Conservation (phyloP, 495 filamentous ascomycete species). For the Podospora pseudocomata region DNA sequence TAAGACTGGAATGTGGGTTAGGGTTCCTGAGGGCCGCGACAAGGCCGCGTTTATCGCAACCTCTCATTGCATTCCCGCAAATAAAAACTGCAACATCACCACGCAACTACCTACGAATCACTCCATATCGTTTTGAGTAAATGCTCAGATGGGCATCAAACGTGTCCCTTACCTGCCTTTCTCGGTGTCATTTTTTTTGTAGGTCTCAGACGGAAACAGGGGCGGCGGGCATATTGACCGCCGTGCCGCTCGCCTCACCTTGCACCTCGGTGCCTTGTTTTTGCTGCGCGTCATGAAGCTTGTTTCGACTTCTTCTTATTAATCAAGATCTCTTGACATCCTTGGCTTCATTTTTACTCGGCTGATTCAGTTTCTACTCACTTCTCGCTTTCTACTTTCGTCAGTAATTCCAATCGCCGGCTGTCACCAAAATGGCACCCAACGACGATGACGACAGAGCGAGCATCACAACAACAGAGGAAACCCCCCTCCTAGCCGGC, state of each 20-base stretch:
- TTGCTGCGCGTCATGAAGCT: neutral
- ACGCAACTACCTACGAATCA: neutral
- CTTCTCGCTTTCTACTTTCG: neutral
- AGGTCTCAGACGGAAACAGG: neutral
- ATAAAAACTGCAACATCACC: neutral
- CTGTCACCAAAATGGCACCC: neutral
- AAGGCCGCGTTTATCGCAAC: neutral
- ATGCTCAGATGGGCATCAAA: neutral
- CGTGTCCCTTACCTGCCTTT: neutral
- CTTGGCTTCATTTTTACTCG: neutral
- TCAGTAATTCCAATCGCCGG: neutral
- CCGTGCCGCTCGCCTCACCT: neutral
- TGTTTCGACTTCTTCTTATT: neutral
- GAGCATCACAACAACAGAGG: slow-evolving; percentile 7
- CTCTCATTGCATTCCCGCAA: neutral
- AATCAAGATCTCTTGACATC: neutral
- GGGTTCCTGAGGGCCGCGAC: neutral
- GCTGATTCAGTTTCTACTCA: neutral
- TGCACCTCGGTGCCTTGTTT: neutral
- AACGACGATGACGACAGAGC: neutral
- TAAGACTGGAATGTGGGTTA: neutral
- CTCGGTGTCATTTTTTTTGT: neutral
- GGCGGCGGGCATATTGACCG: neutral
- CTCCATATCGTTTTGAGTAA: neutral
- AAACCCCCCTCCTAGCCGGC: slow-evolving; percentile 18